Conservation (phyloP, 139 green algal genomes). For the Choricystis sp. region DNA sequence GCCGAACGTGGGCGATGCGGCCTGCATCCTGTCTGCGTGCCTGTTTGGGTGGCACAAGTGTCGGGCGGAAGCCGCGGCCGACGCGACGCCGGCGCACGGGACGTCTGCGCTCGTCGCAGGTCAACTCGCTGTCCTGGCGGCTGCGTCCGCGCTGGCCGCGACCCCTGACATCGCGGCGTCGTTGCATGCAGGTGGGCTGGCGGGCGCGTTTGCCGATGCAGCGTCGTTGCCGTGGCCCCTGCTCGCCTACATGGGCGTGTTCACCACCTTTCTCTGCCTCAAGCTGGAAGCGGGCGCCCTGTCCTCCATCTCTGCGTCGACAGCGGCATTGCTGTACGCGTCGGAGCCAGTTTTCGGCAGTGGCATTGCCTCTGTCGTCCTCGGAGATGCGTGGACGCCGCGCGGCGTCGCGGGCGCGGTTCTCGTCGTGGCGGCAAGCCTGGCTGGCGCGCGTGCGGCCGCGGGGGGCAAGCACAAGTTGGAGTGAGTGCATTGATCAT, state of each 20-base stretch:
- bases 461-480: not conserved
- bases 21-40: conserved; percentile 20
- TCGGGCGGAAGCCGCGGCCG: conserved; percentile 19
- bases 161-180: conserved; percentile 1
- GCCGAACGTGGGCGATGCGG: conserved; percentile 25
- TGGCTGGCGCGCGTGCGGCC: not conserved
- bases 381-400: conserved; percentile 31
- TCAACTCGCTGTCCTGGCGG: conserved; percentile 24
- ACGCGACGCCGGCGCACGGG: not conserved
- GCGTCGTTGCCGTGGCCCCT: conserved; percentile 9
- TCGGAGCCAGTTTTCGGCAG: conserved; percentile 44
- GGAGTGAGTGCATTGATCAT: too few species aligned
- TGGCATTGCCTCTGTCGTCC: conserved; percentile 28
- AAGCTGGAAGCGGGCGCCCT: conserved; percentile 9
- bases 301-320: conserved; percentile 17
- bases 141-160: conserved; percentile 1
- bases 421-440: conserved; percentile 18
- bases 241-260: conserved; percentile 33
- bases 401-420: conserved; percentile 28
- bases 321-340: conserved; percentile 46
- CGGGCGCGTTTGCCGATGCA: not conserved
- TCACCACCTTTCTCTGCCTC: conserved; percentile 30
- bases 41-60: conserved; percentile 43
- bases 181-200: not conserved
- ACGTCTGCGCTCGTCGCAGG: conserved; percentile 19